Evolutionary conservation across 371 early-diverging fungal species (phyloP).

Genomic region (Rhizomucor pusillus): DNA sequence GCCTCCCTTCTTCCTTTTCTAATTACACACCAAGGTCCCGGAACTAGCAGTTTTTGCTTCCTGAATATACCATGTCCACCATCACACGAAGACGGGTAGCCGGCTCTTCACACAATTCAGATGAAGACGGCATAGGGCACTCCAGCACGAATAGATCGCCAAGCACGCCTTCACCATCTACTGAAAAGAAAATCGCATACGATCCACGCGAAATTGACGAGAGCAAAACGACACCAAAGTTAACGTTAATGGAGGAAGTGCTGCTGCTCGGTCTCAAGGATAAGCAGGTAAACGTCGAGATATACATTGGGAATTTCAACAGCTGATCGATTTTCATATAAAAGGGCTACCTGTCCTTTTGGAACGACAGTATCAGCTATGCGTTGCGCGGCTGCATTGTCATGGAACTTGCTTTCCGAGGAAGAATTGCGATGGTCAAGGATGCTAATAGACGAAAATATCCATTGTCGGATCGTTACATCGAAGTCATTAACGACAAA

Average conservation of each 20-base stretch:
- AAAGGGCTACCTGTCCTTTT: conserved; percentile 93
- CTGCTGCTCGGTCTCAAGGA: conserved; percentile 93
- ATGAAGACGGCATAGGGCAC: too few species aligned
- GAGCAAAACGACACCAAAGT: conserved; percentile 62
- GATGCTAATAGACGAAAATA: conserved; percentile 82
- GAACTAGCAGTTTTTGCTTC: too few species aligned
- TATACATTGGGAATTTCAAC: neutral
- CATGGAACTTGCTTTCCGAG: conserved; percentile 91
- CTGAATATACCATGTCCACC: conserved; percentile 34
- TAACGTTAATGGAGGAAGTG: conserved; percentile 94
- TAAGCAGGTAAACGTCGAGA: conserved; percentile 63
- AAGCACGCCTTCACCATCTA: conserved; percentile 12
- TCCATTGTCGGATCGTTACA: conserved; percentile 72
- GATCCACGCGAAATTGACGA: conserved; percentile 59
- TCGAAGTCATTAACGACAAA: conserved; percentile 81
- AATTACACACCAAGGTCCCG: too few species aligned
- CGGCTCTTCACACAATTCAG: conserved; percentile 24
- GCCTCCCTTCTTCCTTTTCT: too few species aligned
- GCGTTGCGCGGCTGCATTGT: conserved; percentile 93
- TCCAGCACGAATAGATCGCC: conserved; percentile 14
- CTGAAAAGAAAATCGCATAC: conserved; percentile 44
- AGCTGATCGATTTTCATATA: neutral
- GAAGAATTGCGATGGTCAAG: conserved; percentile 83
- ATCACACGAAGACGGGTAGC: conserved; percentile 43
- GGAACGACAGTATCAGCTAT: conserved; percentile 98